Evolutionary conservation across 176 grass and related monocot genomes (phyloP).

Genomic region (barley (Hordeum vulgare)): DNA sequence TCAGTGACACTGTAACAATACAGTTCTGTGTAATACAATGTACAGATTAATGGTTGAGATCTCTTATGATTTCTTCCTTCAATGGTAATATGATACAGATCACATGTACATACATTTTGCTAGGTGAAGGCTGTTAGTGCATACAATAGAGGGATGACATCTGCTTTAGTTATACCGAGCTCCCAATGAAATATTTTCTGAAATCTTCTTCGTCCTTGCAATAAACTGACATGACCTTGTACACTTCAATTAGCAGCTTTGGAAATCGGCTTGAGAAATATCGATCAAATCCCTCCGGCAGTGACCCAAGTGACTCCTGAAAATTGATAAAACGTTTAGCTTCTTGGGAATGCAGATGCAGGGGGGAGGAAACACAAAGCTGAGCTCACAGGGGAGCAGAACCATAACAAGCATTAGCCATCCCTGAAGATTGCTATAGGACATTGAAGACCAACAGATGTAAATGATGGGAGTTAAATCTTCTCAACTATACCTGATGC

Average conservation of each 20-base stretch:
- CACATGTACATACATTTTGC: constrained; percentile 35
- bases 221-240: constrained; percentile 54
- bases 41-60: background rate
- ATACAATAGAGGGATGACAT: background rate
- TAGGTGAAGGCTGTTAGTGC: constrained; percentile 2
- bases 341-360: background rate
- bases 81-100: constrained; percentile 12
- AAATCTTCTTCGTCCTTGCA: constrained; percentile 78
- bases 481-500: background rate
- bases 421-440: background rate
- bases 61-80: background rate
- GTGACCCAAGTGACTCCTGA: constrained; percentile 65
- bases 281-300: constrained; percentile 75
- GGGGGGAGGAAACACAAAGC: background rate
- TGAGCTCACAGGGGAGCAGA: background rate
- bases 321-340: constrained; percentile 1
- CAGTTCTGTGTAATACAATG: constrained; percentile 3
- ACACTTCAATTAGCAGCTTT: constrained; percentile 81
- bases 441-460: background rate
- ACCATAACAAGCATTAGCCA: background rate
- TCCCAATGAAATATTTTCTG: constrained; percentile 68
- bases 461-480: background rate
- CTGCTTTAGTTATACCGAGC: constrained; percentile 16
- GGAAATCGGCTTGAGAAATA: constrained; percentile 86
- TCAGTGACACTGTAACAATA: background rate